Percentiles rank a stretch among this genome's conserved stretches.
phyloP scores from a whole-genome alignment of 176 grass and related monocot genomes.

The Aegilops tauschii region DNA sequence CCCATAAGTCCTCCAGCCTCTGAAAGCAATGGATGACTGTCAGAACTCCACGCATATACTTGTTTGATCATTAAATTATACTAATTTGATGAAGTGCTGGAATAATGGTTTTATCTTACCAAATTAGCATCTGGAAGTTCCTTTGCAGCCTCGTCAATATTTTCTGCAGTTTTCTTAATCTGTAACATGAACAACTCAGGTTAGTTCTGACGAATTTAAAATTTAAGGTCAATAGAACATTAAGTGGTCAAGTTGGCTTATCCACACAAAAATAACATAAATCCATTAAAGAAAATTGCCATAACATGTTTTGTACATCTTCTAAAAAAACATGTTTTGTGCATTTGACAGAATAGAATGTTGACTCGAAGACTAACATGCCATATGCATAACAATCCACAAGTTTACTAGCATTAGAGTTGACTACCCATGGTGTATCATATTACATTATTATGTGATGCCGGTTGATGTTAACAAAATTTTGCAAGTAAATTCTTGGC shows the following conservation, averaged over 20 bases:
- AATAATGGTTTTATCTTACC: constrained; percentile 42
- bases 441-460: background rate
- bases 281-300: background rate
- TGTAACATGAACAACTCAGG: constrained; percentile 20
- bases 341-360: background rate
- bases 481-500: background rate
- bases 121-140: constrained; percentile 98
- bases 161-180: constrained; percentile 92
- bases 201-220: background rate
- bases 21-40: constrained; percentile 39
- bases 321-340: background rate
- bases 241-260: background rate
- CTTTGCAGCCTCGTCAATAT: constrained; percentile 85
- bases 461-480: background rate
- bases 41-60: constrained; percentile 10
- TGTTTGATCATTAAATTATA: constrained; percentile 2
- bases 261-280: background rate
- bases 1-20: constrained; percentile 90
- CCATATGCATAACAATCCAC: background rate
- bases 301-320: background rate
- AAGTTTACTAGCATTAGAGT: background rate
- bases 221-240: background rate
- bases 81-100: background rate
- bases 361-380: background rate
- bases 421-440: background rate